Percentiles rank a stretch among this genome's conserved stretches.
These are phyloP conservation scores for Exophiala oligosperma DNA, from an alignment of 2,329 filamentous ascomycete species.

Conservation along the genomic window DNA sequence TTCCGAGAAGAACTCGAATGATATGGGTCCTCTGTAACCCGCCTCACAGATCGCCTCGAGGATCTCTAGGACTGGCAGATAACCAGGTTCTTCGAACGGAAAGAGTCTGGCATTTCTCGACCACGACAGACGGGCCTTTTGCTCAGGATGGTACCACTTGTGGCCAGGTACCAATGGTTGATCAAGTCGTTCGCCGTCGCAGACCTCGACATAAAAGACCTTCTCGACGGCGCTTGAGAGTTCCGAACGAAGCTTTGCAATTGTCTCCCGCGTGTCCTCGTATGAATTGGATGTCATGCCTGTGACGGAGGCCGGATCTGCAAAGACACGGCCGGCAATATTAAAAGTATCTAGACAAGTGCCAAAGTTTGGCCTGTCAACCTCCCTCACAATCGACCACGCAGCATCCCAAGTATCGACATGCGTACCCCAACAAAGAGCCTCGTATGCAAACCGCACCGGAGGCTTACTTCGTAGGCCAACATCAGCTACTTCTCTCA, in stretches of 20 bases:
- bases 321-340: slow-evolving; percentile 69
- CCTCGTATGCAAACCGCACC: slow-evolving; percentile 72
- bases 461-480: slow-evolving; percentile 54
- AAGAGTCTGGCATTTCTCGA: slow-evolving; percentile 72
- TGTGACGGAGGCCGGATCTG: slow-evolving; percentile 59
- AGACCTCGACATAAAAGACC: slow-evolving; percentile 75
- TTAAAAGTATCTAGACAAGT: slow-evolving; percentile 79
- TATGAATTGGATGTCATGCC: slow-evolving; percentile 59
- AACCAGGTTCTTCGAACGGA: slow-evolving; percentile 64
- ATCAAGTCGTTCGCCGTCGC: slow-evolving; percentile 67
- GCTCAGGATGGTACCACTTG: slow-evolving; percentile 57
- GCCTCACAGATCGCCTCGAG: slow-evolving; percentile 61
- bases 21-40: slow-evolving; percentile 51
- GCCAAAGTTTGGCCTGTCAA: slow-evolving; percentile 71
- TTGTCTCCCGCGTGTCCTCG: slow-evolving; percentile 53
- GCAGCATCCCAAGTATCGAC: slow-evolving; percentile 70
- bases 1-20: slow-evolving; percentile 29
- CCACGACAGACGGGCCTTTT: slow-evolving; percentile 73
- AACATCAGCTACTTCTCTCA: slow-evolving; percentile 54
- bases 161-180: slow-evolving; percentile 60
- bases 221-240: slow-evolving; percentile 47
- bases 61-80: slow-evolving; percentile 66
- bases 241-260: slow-evolving; percentile 54
- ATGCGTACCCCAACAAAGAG: slow-evolving; percentile 69
- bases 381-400: slow-evolving; percentile 66